Evolutionary conservation across 2,329 filamentous ascomycete genomes (phyloP).

Genomic region (Phaeoacremonium minimum): DNA sequence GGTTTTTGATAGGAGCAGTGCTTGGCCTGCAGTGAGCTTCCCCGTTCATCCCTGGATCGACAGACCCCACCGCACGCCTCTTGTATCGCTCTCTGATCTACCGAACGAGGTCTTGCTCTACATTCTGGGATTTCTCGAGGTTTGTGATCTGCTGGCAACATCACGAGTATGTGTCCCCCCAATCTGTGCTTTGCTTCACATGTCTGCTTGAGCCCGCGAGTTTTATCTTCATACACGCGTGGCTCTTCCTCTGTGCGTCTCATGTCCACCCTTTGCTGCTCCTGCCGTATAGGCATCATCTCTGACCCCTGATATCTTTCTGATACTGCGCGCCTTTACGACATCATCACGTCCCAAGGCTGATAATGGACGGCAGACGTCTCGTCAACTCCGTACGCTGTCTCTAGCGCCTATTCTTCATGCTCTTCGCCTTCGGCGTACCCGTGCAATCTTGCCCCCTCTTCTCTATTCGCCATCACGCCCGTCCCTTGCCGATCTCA

Average conservation of each 20-base stretch:
- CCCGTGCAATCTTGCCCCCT: slow-evolving; percentile 48
- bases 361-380: slow-evolving; percentile 39
- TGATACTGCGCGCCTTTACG: too few species aligned
- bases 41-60: too few species aligned
- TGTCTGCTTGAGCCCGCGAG: too few species aligned
- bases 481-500: slow-evolving; percentile 58
- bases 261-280: neutral
- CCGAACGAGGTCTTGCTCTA: slow-evolving; percentile 55
- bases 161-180: slow-evolving; percentile 47
- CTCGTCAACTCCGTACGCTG: slow-evolving; percentile 56
- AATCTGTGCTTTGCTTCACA: too few species aligned
- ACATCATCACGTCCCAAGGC: neutral
- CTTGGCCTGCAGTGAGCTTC: too few species aligned
- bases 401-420: slow-evolving; percentile 64
- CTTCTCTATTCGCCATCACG: slow-evolving; percentile 53
- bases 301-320: too few species aligned
- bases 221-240: too few species aligned
- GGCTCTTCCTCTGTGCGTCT: neutral
- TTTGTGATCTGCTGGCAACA: slow-evolving; percentile 49
- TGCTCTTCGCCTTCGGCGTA: slow-evolving; percentile 53
- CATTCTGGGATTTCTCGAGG: slow-evolving; percentile 52
- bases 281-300: neutral
- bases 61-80: too few species aligned
- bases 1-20: too few species aligned
- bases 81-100: slow-evolving; percentile 29